Base-by-base conservation (phyloP, 2,329 filamentous ascomycete species). In the Neoscytalidium dimidiatum region DNA sequence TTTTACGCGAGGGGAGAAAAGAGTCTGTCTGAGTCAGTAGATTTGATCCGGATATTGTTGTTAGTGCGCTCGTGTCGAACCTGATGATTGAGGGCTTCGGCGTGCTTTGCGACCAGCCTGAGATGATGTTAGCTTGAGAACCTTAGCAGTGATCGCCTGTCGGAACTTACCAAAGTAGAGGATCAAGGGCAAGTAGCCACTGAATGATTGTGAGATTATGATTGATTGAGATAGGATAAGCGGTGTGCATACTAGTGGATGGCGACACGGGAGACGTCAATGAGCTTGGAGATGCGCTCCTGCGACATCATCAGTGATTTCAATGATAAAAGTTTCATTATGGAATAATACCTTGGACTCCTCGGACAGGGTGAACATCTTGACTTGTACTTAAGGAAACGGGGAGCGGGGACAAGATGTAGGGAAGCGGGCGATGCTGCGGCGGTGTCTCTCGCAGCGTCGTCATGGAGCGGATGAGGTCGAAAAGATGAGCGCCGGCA, bases 261-360 rank as follows among this genome's bases (percentile, higher is more conserved):
- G 66, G 92, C 93, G 74, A 97, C 90, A 75, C 94, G 89, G 68
- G 93, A 95, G 78, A 97, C 84, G 81, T 98, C 95, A 79, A 99
- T 95, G 83, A 98, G 86, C 85, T 94, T 94, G 75, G 92, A 90
- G 81, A 99, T 97, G 85, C 95, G 93, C 90, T 99, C 95, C 94
- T 97, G 73, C 53, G 33, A n/a, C 5, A n/a, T 21, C 26, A 44
- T 65, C 33, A 65, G 53, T 6, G 33, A 26, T 11, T 21, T 19
- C 13, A 21, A 31, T 2, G 21, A 13, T 11, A 7, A 21, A 43
- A 2, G 4, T 1, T 19, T 63, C 62, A 31, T 6, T 23, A 23
- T 38, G 69, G 80, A 48, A 78, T 74, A 53, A 29, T 77, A 96
- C 94, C 90, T 98, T 98, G 76, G 94, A 93, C 84, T 99, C 95